Conservation (phyloP, 1,284 basidiomycete species). For the Uromyces viciae-fabae region DNA sequence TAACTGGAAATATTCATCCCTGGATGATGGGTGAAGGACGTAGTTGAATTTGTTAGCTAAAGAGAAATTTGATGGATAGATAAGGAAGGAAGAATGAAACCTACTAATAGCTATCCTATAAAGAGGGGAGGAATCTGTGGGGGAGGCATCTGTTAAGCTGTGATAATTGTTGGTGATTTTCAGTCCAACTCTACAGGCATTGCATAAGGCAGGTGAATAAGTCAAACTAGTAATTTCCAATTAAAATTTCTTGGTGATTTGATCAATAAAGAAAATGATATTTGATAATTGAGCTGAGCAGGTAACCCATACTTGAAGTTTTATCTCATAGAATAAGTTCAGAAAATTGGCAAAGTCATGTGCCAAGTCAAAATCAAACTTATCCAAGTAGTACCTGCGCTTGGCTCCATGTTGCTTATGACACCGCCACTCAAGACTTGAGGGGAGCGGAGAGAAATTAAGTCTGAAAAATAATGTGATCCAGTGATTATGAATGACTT, state of each 20-base stretch:
- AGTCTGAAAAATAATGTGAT: background rate
- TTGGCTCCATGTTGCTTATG: background rate
- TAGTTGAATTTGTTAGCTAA: background rate
- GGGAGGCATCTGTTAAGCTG: no score
- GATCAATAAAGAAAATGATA: no score
- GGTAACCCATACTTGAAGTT: no score
- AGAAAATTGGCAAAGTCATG: background rate
- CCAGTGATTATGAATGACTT: no score
- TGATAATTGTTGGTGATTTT: no score
- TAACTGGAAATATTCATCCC: conserved; percentile 1
- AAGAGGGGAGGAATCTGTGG: no score
- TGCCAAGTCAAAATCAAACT: background rate
- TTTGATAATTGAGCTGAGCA: no score
- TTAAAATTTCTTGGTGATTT: background rate
- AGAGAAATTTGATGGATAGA: background rate
- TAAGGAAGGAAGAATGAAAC: background rate
- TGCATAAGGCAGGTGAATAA: conserved; percentile 2
- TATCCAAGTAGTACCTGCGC: background rate
- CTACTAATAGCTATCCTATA: no score
- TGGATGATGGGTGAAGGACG: background rate
- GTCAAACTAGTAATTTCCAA: background rate
- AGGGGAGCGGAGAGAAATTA: background rate
- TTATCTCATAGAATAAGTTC: no score
- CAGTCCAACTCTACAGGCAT: background rate
- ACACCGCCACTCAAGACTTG: conserved; percentile 3